Evolutionary conservation across 805 yeast species (phyloP), one percentile per base, ranked within the genome.

Genomic region (Starmerella cellae): DNA sequence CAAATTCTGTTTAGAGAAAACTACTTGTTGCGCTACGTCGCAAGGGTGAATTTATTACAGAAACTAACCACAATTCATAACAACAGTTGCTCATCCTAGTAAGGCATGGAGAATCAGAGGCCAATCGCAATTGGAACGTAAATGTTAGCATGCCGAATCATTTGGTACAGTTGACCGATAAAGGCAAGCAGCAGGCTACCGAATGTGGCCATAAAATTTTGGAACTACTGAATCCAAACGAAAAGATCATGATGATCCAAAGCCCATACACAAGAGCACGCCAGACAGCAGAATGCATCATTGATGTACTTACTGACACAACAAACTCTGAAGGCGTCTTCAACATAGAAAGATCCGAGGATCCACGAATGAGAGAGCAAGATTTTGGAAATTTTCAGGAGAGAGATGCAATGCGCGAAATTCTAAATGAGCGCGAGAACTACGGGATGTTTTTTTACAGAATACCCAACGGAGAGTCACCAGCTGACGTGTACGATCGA

Each of bases 401-500:
- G 35, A 76, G 74, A 42, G 81, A 75, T 50, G 39, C 39, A 5
- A 85, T 85, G 94, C 79, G 78, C 51, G 66, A 69, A 51, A 79
- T 84, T 27, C 79, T 94, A 84, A 70, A 71, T 42, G 94, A 82
- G 53, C 64, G 96, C 37, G 87, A 94, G 0, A 74, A 75, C 47
- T 87, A 87, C 61, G 96, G 96, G 0, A 82, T 78, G 59, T 79
- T 79, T 55, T 87, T 87, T 60, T 87, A 81, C 59, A 63, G 96
- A 42, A 87, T 87, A 24, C 95, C 95, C 4, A 77, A 81, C 54
- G 96, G 96, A 10, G 96, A 87, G 60, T 79, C 91, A 54, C 96
- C 95, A 0, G 96, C 96, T 0, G 96, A 87, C 60, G 95, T 87
- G 9, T 87, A 76, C 60, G 95, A 87, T 60, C 67, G 96, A 37